Evolutionary conservation across 1,284 basidiomycete genomes (phyloP).

Genomic region (Amylostereum chailletii): DNA sequence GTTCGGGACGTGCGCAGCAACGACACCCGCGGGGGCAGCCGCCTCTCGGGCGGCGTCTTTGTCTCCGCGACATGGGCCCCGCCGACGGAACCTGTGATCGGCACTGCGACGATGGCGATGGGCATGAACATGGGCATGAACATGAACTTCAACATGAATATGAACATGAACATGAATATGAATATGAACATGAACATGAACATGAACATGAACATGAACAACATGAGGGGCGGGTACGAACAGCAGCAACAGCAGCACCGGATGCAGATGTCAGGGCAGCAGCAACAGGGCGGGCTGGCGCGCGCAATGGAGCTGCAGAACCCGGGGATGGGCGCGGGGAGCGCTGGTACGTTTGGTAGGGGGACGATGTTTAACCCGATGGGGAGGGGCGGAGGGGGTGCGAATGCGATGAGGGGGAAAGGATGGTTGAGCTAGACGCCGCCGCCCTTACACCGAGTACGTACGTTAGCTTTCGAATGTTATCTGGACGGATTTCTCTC

Average conservation of each 20-base stretch:
- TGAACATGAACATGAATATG: too few relatives aligned
- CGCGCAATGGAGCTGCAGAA: conserved; percentile 8
- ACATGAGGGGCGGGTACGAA: too few relatives aligned
- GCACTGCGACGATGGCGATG: background rate
- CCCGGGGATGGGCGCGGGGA: conserved; percentile 1
- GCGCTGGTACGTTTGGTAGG: background rate
- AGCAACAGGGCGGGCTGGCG: conserved; percentile 5
- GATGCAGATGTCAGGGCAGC: background rate
- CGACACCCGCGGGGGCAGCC: background rate
- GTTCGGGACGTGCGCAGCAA: background rate
- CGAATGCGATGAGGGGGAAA: too few relatives aligned
- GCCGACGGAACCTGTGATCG: background rate
- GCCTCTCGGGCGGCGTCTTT: conserved; percentile 5
- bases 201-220: too few relatives aligned
- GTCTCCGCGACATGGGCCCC: conserved; percentile 8
- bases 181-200: too few relatives aligned
- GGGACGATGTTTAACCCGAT: too few relatives aligned
- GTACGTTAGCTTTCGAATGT: too few relatives aligned
- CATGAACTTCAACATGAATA: too few relatives aligned
- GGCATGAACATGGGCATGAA: background rate
- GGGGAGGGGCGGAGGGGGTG: too few relatives aligned
- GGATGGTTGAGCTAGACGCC: too few relatives aligned
- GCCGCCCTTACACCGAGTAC: too few relatives aligned
- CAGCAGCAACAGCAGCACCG: conserved; percentile 5
- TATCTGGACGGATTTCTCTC: too few relatives aligned